Evolutionary conservation across 2,329 filamentous ascomycete species (phyloP).

Genomic region (Paecilomyces sp.): DNA sequence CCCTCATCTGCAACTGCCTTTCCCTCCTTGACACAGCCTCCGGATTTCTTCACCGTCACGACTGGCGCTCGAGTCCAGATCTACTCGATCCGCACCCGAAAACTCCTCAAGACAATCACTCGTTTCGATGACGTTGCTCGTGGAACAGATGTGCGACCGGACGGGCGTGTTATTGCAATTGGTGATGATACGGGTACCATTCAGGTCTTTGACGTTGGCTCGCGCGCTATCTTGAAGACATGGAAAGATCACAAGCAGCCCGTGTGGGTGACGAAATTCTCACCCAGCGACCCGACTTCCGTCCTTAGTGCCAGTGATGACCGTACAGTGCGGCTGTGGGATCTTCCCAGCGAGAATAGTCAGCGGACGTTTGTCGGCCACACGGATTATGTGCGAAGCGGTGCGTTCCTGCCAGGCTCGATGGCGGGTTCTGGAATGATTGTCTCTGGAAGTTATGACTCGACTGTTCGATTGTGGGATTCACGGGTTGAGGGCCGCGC

Average conservation of each 20-base stretch:
- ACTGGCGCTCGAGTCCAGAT: conserved; percentile 89
- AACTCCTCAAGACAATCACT: conserved; percentile 87
- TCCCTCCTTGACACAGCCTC: conserved; percentile 39
- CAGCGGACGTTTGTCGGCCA: conserved; percentile 77
- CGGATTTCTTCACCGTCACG: conserved; percentile 76
- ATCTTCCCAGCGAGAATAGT: conserved; percentile 72
- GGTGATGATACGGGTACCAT: conserved; percentile 88
- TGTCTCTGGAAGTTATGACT: conserved; percentile 88
- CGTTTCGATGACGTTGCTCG: conserved; percentile 88
- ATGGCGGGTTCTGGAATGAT: conserved; percentile 61
- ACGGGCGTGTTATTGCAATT: conserved; percentile 82
- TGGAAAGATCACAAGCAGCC: conserved; percentile 94
- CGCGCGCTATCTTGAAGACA: conserved; percentile 86
- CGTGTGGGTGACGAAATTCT: conserved; percentile 87
- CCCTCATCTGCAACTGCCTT: conserved; percentile 37
- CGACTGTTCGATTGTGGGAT: conserved; percentile 91
- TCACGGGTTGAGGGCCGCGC: conserved; percentile 61
- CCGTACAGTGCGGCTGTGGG: conserved; percentile 87
- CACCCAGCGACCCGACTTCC: conserved; percentile 76
- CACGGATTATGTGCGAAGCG: conserved; percentile 83
- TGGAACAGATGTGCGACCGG: conserved; percentile 78
- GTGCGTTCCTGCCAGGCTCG: conserved; percentile 69
- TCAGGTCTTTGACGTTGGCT: conserved; percentile 89
- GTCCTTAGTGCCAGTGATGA: conserved; percentile 90
- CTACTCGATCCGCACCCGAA: conserved; percentile 85